Base-by-base conservation (phyloP, 768 basidiomycete genomes). In the Lentinus tigrinus region DNA sequence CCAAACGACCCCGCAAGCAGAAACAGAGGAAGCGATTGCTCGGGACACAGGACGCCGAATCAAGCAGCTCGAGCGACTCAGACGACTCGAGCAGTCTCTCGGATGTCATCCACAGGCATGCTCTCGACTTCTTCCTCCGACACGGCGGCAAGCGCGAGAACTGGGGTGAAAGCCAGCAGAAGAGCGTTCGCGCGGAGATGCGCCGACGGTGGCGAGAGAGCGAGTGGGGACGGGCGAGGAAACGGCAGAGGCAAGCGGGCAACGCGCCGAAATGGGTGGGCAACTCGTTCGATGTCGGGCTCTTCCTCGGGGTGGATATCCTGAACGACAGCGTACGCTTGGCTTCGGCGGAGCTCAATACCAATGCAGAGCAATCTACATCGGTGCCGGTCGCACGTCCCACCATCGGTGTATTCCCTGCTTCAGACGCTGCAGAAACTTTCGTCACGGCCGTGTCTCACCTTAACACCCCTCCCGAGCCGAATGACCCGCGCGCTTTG, bases 261-360 rank as follows among this genome's bases (percentile, higher is more conserved):
- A 61, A 40, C 2, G 31, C 52, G 16, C 65, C 70, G 24, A 60
- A 64, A 21, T 92, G 89, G 88, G 79, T 89, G 27, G 89, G 91
- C 26, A 78, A 77, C 23, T 89, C 85, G 58, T 93, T 93, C 61
- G 88, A 91, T 65, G 77, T 93, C 37, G 91, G 91, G 3, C 79
- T 79, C n/a, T 79, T 93, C 59, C 74, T 92, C 37, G 91, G 89
- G 11, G 78, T 91, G 50, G 81, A 84, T 60, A 73, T 88, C 31
- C 73, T 87, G 48, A 73, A 79, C 43, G 74, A 74, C 44, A 67
- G 6, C 55, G 56, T 54, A 48, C 24, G 38, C 38, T 36, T 26
- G 13, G 17, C 28, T 27, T 38, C 28, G 38, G 17, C 4, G 14
- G 28, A 8, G 21, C 1, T 10, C 23, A 28, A 26, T 34, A 43